phyloP scores from a whole-genome alignment of 176 grass and related monocot genomes.

The Oryza glaberrima region DNA sequence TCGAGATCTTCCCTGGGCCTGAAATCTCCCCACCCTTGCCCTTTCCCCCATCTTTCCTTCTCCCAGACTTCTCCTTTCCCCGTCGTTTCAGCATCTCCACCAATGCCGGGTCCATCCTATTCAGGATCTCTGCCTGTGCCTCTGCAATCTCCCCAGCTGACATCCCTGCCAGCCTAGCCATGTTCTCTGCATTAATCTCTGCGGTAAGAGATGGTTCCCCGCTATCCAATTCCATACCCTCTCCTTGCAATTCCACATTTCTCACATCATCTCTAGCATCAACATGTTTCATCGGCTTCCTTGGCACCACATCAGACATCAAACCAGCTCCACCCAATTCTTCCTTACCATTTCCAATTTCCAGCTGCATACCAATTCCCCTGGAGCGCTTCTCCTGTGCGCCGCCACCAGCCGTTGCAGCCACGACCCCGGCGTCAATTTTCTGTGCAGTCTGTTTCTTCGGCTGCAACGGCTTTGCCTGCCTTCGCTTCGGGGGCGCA shows the following conservation, averaged over 20 bases:
- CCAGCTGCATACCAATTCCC: neutral
- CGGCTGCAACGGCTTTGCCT: slow-evolving; percentile 25
- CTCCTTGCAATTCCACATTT: slow-evolving; percentile 6
- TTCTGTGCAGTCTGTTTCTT: slow-evolving; percentile 24
- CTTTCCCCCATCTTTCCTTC: slow-evolving; percentile 29
- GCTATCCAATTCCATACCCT: slow-evolving; percentile 39
- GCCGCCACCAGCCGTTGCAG: neutral
- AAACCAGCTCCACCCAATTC: slow-evolving; percentile 10
- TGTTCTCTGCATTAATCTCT: slow-evolving; percentile 77
- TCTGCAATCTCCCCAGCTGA: slow-evolving; percentile 83
- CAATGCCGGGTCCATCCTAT: slow-evolving; percentile 77
- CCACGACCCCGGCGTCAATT: slow-evolving; percentile 8
- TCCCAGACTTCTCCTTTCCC: slow-evolving; percentile 52
- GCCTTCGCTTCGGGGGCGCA: slow-evolving; percentile 44
- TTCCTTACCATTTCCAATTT: slow-evolving; percentile 11
- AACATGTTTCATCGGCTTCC: neutral
- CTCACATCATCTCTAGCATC: neutral
- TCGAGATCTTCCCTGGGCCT: slow-evolving; percentile 31
- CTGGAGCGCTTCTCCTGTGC: neutral
- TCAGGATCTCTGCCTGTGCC: slow-evolving; percentile 75
- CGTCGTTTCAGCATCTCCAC: slow-evolving; percentile 69
- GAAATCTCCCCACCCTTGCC: slow-evolving; percentile 26
- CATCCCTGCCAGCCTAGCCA: slow-evolving; percentile 71
- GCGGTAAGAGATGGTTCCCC: slow-evolving; percentile 40
- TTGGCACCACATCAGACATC: slow-evolving; percentile 13